These are phyloP conservation scores for Ogataea ramenticola DNA, from an alignment of 805 yeast genomes.

Conservation along the genomic window DNA sequence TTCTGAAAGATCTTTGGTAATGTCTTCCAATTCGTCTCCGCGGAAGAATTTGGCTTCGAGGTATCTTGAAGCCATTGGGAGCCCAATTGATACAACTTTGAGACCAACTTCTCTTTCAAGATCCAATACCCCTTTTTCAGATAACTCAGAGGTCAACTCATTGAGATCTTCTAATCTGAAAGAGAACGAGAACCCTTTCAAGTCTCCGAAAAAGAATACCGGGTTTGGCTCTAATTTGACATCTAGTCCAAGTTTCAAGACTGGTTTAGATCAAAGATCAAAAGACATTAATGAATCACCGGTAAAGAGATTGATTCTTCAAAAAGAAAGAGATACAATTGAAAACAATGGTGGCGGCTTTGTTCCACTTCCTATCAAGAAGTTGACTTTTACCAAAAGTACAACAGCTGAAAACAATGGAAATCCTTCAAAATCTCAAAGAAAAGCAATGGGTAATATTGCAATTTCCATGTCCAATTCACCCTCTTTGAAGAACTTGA, in stretches of 20 bases:
- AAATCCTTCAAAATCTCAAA: neutral
- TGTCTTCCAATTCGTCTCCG: slow-evolving; percentile 11
- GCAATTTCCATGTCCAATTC: slow-evolving; percentile 27
- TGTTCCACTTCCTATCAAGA: slow-evolving; percentile 15
- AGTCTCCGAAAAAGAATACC: slow-evolving; percentile 2
- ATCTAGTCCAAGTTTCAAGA: neutral
- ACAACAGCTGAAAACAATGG: slow-evolving; percentile 2
- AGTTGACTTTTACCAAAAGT: neutral
- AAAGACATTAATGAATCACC: slow-evolving; percentile 14
- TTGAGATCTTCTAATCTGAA: slow-evolving; percentile 8
- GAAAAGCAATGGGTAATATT: slow-evolving; percentile 24
- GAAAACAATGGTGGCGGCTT: slow-evolving; percentile 18
- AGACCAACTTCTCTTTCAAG: slow-evolving; percentile 8
- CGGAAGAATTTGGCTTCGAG: slow-evolving; percentile 21
- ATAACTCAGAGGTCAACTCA: neutral
- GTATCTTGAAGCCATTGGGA: slow-evolving; percentile 23
- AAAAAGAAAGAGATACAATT: slow-evolving; percentile 24
- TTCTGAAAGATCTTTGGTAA: no score
- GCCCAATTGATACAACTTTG: slow-evolving; percentile 16
- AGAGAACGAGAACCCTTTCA: slow-evolving; percentile 20
- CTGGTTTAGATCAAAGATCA: neutral
- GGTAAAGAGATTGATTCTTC: slow-evolving; percentile 25
- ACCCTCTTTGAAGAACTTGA: slow-evolving; percentile 28
- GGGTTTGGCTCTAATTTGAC: neutral
- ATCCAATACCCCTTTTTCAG: neutral